A percentile compares a stretch with the other conserved stretches of the same genome.
Evolutionary conservation across 768 basidiomycete species (phyloP).

Genomic region (Lactarius indigo): DNA sequence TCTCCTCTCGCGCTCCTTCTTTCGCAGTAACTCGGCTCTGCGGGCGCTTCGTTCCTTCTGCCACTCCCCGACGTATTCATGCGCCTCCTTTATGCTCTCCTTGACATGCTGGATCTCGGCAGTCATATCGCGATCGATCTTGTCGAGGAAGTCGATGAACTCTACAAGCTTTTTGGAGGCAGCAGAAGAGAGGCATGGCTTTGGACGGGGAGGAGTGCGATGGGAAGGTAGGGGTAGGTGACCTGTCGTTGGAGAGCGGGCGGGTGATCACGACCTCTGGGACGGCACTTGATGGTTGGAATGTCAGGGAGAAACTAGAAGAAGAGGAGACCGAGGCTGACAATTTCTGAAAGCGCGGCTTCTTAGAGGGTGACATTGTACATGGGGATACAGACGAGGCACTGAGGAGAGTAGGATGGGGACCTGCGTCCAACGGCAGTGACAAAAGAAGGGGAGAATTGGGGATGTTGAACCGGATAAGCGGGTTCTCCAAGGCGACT

Average conservation of each 20-base stretch:
- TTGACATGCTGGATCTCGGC: constrained; percentile 23
- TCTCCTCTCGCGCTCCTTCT: constrained; percentile 14
- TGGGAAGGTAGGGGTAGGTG: not conserved
- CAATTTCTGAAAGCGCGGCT: not conserved
- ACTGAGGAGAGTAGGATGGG: constrained; percentile 1
- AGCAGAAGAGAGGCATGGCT: constrained; percentile 2
- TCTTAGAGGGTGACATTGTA: not conserved
- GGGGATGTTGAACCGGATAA: constrained; percentile 20
- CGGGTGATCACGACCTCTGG: constrained; percentile 23
- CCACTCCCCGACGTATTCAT: constrained; percentile 18
- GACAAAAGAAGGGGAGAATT: constrained; percentile 23
- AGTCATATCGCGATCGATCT: constrained; percentile 22
- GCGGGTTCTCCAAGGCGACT: constrained; percentile 5
- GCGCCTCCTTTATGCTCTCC: constrained; percentile 23
- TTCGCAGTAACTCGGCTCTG: constrained; percentile 5
- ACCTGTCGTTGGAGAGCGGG: constrained; percentile 14
- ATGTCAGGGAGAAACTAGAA: constrained; percentile 4
- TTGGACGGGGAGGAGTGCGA: not conserved
- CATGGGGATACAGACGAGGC: not conserved
- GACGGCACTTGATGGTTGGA: constrained; percentile 14
- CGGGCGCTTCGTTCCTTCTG: constrained; percentile 16
- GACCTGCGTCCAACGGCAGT: constrained; percentile 5
- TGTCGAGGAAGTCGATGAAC: constrained; percentile 23
- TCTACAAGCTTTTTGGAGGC: constrained; percentile 19
- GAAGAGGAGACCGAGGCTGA: constrained; percentile 1